Percentiles rank a stretch among this genome's conserved stretches.
phyloP scores from a whole-genome alignment of 2,329 filamentous ascomycete species.

The Alternaria rosae region DNA sequence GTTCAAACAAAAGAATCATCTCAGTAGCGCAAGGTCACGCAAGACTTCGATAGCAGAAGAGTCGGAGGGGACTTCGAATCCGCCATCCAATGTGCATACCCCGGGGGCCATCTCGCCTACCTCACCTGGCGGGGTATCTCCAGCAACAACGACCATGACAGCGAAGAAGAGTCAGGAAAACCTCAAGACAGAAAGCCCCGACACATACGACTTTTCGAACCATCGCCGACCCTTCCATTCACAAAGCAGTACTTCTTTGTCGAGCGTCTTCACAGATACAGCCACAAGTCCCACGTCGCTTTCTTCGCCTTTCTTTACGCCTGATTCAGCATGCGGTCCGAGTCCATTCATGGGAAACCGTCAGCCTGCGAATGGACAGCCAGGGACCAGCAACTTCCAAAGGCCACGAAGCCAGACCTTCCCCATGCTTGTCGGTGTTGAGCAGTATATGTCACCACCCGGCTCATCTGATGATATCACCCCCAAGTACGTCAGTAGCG shows the following conservation, averaged over 20 bases:
- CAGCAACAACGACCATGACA: constrained; percentile 69
- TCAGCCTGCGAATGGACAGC: constrained; percentile 57
- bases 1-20: constrained; percentile 88
- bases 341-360: constrained; percentile 68
- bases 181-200: constrained; percentile 63
- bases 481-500: constrained; percentile 60
- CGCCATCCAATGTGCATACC: constrained; percentile 66
- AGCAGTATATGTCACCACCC: constrained; percentile 62
- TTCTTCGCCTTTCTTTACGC: constrained; percentile 79
- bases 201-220: constrained; percentile 66
- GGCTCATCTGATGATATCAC: constrained; percentile 62
- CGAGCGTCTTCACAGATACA: constrained; percentile 71
- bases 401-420: constrained; percentile 89
- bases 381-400: constrained; percentile 65
- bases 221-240: constrained; percentile 72
- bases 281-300: constrained; percentile 76
- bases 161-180: constrained; percentile 74
- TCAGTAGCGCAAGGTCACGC: constrained; percentile 62
- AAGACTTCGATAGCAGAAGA: constrained; percentile 70
- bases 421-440: constrained; percentile 70
- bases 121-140: constrained; percentile 73
- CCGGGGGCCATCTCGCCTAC: constrained; percentile 74
- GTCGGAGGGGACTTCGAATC: constrained; percentile 67
- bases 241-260: constrained; percentile 70
- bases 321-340: constrained; percentile 69